Evolutionary conservation across 306 rosid species (phyloP), one percentile per base, ranked within the genome.

Genomic region (Inga oerstediana): DNA sequence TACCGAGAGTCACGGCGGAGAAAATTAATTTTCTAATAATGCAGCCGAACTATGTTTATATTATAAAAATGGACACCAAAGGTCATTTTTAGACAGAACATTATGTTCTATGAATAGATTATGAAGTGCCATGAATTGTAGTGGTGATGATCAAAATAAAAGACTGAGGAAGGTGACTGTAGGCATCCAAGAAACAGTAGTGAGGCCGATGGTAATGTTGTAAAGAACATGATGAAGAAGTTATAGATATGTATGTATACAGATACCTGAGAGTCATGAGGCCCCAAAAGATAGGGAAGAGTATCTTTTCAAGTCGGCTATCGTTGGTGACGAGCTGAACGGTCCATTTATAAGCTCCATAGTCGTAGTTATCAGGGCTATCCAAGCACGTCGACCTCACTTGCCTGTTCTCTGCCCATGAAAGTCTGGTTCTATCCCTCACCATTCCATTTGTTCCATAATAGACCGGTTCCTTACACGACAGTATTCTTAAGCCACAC

Each of bases 231-330:
- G 22, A 14, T 52, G 61, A 54, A 54, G 24, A 54, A 51, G 19
- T 2, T 51, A 51, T 51, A 16, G 7, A 51, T 13, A 56, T 19
- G 5, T 2, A 19, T 19, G 0, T 54, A 4, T 19, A 54, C 3
- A 8, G 39, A 44, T 41, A 88, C 98, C 98, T 93, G 24, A 95
- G 97, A 83, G 98, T 95, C 98, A 95, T 95, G 39, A 95, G 91
- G 80, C 97, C 98, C 97, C 97, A 95, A 81, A 93, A 95, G 87
- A 93, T 90, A 51, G 98, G 98, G 49, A 93, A 90, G 24, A 95
- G 94, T 22, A 95, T 93, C 80, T 95, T 95, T 52, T 95, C 98
- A 78, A 93, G 86, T 59, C 98, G 89, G 68, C 87, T 95, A 52
- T 85, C 89, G 44, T 95, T 92, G 22, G 94, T 84, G 51, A 95